Conservation (phyloP, 176 grass and related monocot genomes). For the Chrysopogon serrulatus region DNA sequence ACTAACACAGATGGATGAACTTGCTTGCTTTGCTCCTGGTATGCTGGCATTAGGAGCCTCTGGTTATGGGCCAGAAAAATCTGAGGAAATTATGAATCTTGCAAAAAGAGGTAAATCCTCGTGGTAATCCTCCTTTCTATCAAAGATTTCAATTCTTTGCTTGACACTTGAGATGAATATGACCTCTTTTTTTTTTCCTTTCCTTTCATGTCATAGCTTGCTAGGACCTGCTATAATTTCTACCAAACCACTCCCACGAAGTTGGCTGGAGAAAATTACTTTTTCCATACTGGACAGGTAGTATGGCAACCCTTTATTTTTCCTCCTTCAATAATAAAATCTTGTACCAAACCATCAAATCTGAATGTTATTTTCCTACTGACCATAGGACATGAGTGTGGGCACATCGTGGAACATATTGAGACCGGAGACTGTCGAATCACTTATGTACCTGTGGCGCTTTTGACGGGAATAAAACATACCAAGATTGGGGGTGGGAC, state of each 20-base stretch:
- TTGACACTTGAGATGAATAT: neutral
- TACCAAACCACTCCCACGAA: conserved; percentile 93
- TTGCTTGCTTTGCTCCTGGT: conserved; percentile 98
- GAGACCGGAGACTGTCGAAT: conserved; percentile 97
- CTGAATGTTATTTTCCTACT: conserved; percentile 13
- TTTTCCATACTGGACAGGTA: conserved; percentile 75
- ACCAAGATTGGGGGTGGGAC: conserved; percentile 99
- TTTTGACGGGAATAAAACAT: conserved; percentile 93
- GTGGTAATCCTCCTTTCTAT: neutral
- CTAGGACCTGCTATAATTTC: conserved; percentile 97
- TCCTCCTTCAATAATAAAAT: conserved; percentile 5
- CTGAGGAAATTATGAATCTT: conserved; percentile 78
- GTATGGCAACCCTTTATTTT: neutral
- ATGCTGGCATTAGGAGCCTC: conserved; percentile 95
- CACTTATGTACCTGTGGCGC: conserved; percentile 92
- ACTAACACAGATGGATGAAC: conserved; percentile 89
- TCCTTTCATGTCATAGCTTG: conserved; percentile 53
- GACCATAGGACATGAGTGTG: conserved; percentile 77
- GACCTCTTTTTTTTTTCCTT: neutral
- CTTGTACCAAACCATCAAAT: neutral
- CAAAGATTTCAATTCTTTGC: neutral
- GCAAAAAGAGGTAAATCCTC: conserved; percentile 80
- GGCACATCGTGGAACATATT: conserved; percentile 99
- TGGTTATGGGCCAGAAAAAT: conserved; percentile 89
- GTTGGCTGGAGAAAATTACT: conserved; percentile 97